Percentiles rank a stretch among this genome's conserved stretches.
phyloP scores from a whole-genome alignment of 2,329 filamentous ascomycete genomes.

The Colletotrichum lindemuthianum region DNA sequence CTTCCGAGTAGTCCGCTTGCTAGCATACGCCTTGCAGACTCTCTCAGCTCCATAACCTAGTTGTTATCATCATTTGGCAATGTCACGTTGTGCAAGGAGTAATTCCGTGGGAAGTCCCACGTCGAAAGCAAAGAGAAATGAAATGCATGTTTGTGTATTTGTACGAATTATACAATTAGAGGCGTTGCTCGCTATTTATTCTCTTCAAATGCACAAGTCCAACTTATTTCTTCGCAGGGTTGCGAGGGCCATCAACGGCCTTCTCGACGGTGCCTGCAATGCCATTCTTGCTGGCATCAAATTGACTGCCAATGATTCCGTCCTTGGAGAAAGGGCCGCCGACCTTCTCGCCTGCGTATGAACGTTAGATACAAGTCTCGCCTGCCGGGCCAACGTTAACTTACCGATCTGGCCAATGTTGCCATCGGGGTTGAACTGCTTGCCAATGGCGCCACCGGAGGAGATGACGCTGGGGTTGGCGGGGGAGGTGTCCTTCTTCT shows the following conservation, averaged over 20 bases:
- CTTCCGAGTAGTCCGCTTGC: too few relatives aligned
- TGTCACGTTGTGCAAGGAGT: too few relatives aligned
- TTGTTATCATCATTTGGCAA: too few relatives aligned
- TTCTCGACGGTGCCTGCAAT: slow-evolving; percentile 31
- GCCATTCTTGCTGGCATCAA: slow-evolving; percentile 22
- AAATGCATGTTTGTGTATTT: too few relatives aligned
- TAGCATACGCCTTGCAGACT: too few relatives aligned
- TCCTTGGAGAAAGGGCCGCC: slow-evolving; percentile 29
- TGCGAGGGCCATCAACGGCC: slow-evolving; percentile 18
- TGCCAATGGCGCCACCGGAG: slow-evolving; percentile 26
- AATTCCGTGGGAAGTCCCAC: too few relatives aligned
- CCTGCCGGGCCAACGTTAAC: neutral
- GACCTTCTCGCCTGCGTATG: slow-evolving; percentile 5
- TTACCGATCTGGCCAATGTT: slow-evolving; percentile 32
- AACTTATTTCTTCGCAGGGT: slow-evolving; percentile 23
- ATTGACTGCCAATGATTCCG: slow-evolving; percentile 26
- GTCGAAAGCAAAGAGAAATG: too few relatives aligned
- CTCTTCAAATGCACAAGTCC: neutral
- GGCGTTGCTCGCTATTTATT: too few relatives aligned
- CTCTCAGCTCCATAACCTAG: too few relatives aligned
- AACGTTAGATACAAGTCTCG: fast-evolving
- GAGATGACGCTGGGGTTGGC: slow-evolving; percentile 30
- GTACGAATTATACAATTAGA: too few relatives aligned
- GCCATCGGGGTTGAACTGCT: slow-evolving; percentile 32
- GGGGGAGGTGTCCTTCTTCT: slow-evolving; percentile 27